phyloP scores from a whole-genome alignment of 2,329 filamentous ascomycete species.

The Ceratocystiopsis brevicomis region DNA sequence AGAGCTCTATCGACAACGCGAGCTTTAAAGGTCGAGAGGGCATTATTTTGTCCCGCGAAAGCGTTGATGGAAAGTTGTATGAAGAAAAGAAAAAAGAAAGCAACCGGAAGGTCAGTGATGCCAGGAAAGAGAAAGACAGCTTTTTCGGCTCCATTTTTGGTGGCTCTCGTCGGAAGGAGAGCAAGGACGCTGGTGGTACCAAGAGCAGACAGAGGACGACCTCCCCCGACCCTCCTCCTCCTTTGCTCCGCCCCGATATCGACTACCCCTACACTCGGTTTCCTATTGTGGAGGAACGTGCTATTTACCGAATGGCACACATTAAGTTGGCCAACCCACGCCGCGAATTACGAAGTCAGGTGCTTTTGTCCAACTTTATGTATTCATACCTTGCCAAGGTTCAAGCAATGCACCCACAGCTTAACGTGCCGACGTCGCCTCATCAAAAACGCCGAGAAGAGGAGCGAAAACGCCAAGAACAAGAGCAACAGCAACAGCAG shows the following conservation, averaged over 20 bases:
- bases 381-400: slow-evolving; percentile 98
- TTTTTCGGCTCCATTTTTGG: slow-evolving; percentile 91
- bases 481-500: slow-evolving; percentile 24
- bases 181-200: slow-evolving; percentile 54
- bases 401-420: slow-evolving; percentile 93
- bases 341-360: slow-evolving; percentile 79
- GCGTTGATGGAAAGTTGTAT: slow-evolving; percentile 49
- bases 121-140: slow-evolving; percentile 82
- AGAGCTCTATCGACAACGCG: slow-evolving; percentile 62
- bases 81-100: slow-evolving; percentile 71
- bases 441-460: slow-evolving; percentile 25
- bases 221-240: slow-evolving; percentile 60
- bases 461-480: slow-evolving; percentile 29
- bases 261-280: slow-evolving; percentile 96
- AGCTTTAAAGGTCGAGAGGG: slow-evolving; percentile 58
- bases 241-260: slow-evolving; percentile 62
- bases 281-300: slow-evolving; percentile 83
- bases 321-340: slow-evolving; percentile 97
- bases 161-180: slow-evolving; percentile 69
- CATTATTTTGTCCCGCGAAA: slow-evolving; percentile 63
- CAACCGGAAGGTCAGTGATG: slow-evolving; percentile 49
- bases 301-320: slow-evolving; percentile 96
- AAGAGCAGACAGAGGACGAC: slow-evolving; percentile 56
- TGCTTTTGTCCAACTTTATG: slow-evolving; percentile 97
- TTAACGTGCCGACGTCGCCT: slow-evolving; percentile 71